Percentiles rank a stretch among this genome's conserved stretches.
Evolutionary conservation across 2,329 filamentous ascomycete species (phyloP).

Genomic region (Cladosporium sp.): DNA sequence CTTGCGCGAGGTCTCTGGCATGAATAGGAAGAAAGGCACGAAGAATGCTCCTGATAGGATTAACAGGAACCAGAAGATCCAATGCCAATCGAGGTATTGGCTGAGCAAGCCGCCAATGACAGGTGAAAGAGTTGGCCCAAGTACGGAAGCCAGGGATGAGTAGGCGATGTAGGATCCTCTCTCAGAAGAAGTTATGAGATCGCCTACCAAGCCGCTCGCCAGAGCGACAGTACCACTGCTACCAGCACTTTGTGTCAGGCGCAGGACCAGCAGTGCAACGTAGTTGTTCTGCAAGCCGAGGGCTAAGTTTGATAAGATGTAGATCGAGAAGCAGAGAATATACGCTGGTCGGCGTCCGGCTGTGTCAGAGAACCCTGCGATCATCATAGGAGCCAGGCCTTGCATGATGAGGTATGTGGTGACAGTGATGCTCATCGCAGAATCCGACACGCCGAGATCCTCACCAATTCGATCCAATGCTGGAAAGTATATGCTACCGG

Average conservation of each 20-base stretch:
- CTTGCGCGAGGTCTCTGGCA: constrained; percentile 49
- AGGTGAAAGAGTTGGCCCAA: constrained; percentile 50
- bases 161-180: constrained; percentile 70
- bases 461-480: constrained; percentile 34
- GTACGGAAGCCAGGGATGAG: constrained; percentile 53
- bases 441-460: constrained; percentile 38
- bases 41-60: constrained; percentile 50
- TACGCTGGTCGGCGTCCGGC: constrained; percentile 32
- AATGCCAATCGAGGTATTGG: constrained; percentile 59
- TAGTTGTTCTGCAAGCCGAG: constrained; percentile 34
- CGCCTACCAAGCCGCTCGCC: constrained; percentile 66
- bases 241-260: constrained; percentile 60
- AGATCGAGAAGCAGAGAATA: constrained; percentile 30
- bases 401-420: constrained; percentile 44
- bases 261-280: constrained; percentile 52
- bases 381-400: constrained; percentile 31
- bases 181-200: constrained; percentile 65
- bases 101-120: constrained; percentile 62
- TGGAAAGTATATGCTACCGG: constrained; percentile 38
- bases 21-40: constrained; percentile 51
- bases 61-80: constrained; percentile 64
- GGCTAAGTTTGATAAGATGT: constrained; percentile 32
- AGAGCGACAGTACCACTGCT: constrained; percentile 68
- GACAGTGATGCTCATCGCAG: constrained; percentile 48
- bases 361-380: constrained; percentile 28